Percentiles rank a stretch among this genome's conserved stretches.
These are phyloP conservation scores for Blastocrithidia nonstop DNA, from an alignment of 208 protist species.

Conservation along the genomic window DNA sequence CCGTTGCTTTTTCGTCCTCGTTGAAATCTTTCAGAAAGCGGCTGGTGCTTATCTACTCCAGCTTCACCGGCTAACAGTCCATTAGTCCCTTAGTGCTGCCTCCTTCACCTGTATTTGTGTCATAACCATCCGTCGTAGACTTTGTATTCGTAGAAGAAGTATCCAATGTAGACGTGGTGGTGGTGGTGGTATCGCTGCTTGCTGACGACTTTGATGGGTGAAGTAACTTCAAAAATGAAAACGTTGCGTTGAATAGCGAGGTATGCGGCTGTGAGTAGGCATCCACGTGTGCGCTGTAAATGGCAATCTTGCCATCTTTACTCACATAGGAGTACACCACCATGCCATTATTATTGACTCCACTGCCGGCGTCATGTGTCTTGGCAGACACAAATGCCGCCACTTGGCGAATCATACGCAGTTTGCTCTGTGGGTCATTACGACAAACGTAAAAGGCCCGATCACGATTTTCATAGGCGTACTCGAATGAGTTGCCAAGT, in stretches of 20 bases:
- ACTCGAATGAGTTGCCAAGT: conserved; percentile 43
- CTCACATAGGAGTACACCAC: conserved; percentile 18
- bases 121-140: too few relatives aligned
- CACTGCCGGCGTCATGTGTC: too few relatives aligned
- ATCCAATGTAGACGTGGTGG: too few relatives aligned
- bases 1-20: conserved; percentile 19
- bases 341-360: conserved; percentile 19
- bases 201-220: too few relatives aligned
- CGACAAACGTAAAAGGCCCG: conserved; percentile 62
- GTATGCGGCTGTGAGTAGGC: conserved; percentile 32
- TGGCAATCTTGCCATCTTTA: conserved; percentile 11
- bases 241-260: too few relatives aligned
- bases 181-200: too few relatives aligned
- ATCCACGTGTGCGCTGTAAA: conserved; percentile 39
- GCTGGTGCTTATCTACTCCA: conserved; percentile 17
- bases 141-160: too few relatives aligned
- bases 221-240: too few relatives aligned
- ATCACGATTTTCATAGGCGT: conserved; percentile 30
- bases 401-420: conserved; percentile 42
- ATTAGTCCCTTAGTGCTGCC: too few relatives aligned
- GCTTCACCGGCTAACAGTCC: conserved; percentile 11
- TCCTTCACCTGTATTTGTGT: too few relatives aligned
- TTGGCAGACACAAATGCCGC: conserved; percentile 20
- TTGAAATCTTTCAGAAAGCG: conserved; percentile 22
- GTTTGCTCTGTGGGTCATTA: conserved; percentile 20